phyloP scores from a whole-genome alignment of 164 flowering plant genomes.

The Saururus chinensis region DNA sequence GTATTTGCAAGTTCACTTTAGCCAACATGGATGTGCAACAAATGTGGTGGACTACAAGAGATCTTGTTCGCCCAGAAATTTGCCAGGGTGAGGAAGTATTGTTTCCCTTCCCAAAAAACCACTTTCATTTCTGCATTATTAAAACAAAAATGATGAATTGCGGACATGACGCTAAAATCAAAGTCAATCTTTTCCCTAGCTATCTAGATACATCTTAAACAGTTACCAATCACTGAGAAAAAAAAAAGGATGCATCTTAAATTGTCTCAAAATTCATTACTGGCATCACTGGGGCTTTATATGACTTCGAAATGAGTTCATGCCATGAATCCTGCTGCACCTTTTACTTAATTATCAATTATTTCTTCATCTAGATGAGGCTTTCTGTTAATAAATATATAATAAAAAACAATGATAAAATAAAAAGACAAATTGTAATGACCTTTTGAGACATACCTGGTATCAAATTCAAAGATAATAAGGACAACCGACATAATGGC shows the following conservation, averaged over 20 bases:
- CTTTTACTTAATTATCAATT: background rate
- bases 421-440: too few relatives aligned
- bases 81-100: slow-evolving; percentile 50
- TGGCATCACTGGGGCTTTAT: background rate
- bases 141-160: slow-evolving; percentile 1
- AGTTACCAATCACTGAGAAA: too few relatives aligned
- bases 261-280: background rate
- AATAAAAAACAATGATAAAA: background rate
- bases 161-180: too few relatives aligned
- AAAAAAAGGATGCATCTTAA: background rate
- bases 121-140: slow-evolving; percentile 43
- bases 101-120: slow-evolving; percentile 59
- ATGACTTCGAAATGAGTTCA: background rate
- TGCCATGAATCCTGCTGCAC: background rate
- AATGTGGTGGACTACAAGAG: slow-evolving; percentile 51
- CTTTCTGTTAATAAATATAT: background rate
- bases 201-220: too few relatives aligned
- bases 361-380: background rate
- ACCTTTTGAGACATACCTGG: slow-evolving; percentile 41
- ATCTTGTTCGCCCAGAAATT: slow-evolving; percentile 84
- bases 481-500: slow-evolving; percentile 44
- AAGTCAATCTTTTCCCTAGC: too few relatives aligned
- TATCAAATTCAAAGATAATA: slow-evolving; percentile 26
- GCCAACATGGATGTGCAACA: slow-evolving; percentile 19
- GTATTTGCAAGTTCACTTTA: background rate